Conservation (phyloP, 2,329 filamentous ascomycete species). For the Curvularia hawaiiensis region DNA sequence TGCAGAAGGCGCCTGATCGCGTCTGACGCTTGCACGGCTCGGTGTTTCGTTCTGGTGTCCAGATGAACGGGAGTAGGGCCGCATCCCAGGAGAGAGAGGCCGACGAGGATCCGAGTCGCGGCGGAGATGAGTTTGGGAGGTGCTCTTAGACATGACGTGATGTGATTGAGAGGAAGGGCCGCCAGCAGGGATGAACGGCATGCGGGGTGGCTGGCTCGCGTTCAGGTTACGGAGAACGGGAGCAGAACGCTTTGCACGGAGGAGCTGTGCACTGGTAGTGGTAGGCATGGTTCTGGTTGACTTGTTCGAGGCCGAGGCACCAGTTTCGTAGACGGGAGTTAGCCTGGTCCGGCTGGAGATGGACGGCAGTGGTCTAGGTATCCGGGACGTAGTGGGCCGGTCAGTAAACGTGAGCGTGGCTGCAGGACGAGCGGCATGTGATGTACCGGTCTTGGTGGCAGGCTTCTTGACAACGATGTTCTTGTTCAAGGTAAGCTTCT, state of each 20-base stretch:
- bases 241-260: slow-evolving; percentile 66
- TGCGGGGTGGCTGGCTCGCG: slow-evolving; percentile 63
- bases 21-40: slow-evolving; percentile 51
- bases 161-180: slow-evolving; percentile 76
- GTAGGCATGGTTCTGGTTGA: slow-evolving; percentile 59
- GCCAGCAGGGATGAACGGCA: slow-evolving; percentile 82
- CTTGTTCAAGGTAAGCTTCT: slow-evolving; percentile 83
- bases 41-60: slow-evolving; percentile 57
- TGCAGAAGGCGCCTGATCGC: slow-evolving; percentile 55
- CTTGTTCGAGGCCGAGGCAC: slow-evolving; percentile 68
- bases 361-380: slow-evolving; percentile 74
- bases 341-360: slow-evolving; percentile 61
- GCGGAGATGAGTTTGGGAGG: slow-evolving; percentile 73
- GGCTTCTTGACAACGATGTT: slow-evolving; percentile 87
- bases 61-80: slow-evolving; percentile 55
- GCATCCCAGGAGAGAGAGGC: slow-evolving; percentile 52
- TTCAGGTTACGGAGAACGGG: slow-evolving; percentile 58
- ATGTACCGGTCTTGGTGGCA: slow-evolving; percentile 60
- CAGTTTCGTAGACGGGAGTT: slow-evolving; percentile 92
- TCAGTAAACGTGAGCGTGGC: slow-evolving; percentile 92
- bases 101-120: slow-evolving; percentile 76
- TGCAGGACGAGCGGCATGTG: slow-evolving; percentile 72
- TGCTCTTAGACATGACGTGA: slow-evolving; percentile 73
- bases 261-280: slow-evolving; percentile 59
- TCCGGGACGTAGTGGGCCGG: slow-evolving; percentile 69